These are phyloP conservation scores for Dryas drummondii DNA, from an alignment of 306 rosid species.

Conservation along the genomic window DNA sequence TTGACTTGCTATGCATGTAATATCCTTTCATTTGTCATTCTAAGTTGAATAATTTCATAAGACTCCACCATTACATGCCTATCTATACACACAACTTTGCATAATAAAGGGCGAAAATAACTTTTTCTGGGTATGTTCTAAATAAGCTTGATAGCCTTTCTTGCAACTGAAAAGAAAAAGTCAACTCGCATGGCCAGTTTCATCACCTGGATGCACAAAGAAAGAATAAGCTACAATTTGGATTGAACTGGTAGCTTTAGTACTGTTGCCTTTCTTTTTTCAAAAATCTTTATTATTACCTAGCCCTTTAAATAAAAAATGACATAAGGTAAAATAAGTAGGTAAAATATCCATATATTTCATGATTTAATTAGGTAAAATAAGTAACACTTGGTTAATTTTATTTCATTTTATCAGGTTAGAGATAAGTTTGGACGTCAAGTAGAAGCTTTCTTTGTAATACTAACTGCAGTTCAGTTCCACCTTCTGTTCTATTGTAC, in stretches of 20 bases:
- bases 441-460: slow-evolving; percentile 82
- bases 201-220: neutral
- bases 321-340: neutral
- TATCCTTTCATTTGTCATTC: slow-evolving; percentile 9
- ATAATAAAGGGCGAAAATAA: neutral
- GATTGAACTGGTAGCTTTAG: neutral
- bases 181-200: neutral
- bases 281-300: neutral
- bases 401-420: slow-evolving; percentile 47
- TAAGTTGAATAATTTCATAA: neutral
- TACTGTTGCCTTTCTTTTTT: neutral
- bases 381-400: neutral
- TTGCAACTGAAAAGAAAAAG: neutral
- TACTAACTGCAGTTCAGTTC: slow-evolving; percentile 76
- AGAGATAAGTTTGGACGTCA: slow-evolving; percentile 76
- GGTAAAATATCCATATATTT: neutral
- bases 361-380: neutral
- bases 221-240: neutral
- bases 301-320: no score
- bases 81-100: neutral
- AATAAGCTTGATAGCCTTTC: neutral
- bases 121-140: neutral
- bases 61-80: neutral
- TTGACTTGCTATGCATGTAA: slow-evolving; percentile 3
- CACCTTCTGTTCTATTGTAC: slow-evolving; percentile 85